Base-by-base conservation (phyloP, 257 asterid genomes). In the Anisodus acutangulus region DNA sequence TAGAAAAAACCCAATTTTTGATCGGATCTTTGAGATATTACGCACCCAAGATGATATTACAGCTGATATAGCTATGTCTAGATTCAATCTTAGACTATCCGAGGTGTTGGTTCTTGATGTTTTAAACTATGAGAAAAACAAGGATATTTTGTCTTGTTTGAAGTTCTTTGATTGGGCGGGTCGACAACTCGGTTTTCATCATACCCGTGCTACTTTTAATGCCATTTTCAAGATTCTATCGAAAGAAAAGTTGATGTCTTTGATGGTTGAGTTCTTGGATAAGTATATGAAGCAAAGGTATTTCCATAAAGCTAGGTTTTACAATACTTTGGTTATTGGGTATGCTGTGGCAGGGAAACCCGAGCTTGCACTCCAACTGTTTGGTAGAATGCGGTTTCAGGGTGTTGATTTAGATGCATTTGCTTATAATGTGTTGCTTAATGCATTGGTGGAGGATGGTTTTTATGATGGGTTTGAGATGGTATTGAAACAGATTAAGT, bases 101-200 rank as follows among this genome's bases (percentile, higher is more conserved):
- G 93, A 94, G 51, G 8, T 80, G 2, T 54, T 96, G 19, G 90
- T 96, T 78, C 91, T 93, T 4, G 92, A 92, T 13, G 90, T 94
- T 2, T 82, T 96, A 85, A 88, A 72, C 13, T 92, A 94, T 55
- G 91, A 88, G 82, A 87, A 84, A 49, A 69, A 83, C 5, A 86
- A 88, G 4, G 97, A 96, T 62, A 90, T 92, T 11, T 92, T 92
- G 41, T 88, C 94, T 15, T 93, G 97, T 86, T 85, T 93, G 84
- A 94, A 91, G 78, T 95, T 96, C 90, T 94, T 96, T 86, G 98
- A 94, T 85, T 96, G 99, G 99, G 94, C 93, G n/a, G 98, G 98
- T 11, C 87, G 93, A 12, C 97, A 92, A 82, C 88, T 57, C 1
- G 93, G 95, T 31, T 96, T 94, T 88, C 80, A 85, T 89, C 98